A percentile compares a stretch with the other conserved stretches of the same genome.
phyloP scores from a whole-genome alignment of 2,329 filamentous ascomycete genomes.

The Drechslerella stenobrocha region DNA sequence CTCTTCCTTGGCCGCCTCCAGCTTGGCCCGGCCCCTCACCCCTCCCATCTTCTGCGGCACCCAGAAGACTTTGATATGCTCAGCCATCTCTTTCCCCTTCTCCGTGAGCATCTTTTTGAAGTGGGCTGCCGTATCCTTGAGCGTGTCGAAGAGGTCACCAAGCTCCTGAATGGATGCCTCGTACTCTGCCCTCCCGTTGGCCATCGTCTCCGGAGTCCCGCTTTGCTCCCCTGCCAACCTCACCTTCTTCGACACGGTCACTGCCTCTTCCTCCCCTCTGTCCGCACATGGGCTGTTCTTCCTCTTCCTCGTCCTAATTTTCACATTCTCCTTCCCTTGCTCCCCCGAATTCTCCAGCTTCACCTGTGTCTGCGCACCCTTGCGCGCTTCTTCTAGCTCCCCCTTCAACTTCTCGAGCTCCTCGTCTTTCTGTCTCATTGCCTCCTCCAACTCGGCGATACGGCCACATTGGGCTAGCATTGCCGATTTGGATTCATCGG shows the following conservation, averaged over 20 bases:
- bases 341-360: background rate
- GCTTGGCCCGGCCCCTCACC: background rate
- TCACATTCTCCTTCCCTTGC: background rate
- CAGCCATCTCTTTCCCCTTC: background rate
- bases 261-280: background rate
- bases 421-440: background rate
- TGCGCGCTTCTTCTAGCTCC: background rate
- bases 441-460: background rate
- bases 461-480: constrained; percentile 1
- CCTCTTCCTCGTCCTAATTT: background rate
- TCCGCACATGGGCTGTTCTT: background rate
- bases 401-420: background rate
- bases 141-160: background rate
- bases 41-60: background rate
- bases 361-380: no score
- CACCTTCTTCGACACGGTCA: background rate
- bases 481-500: constrained; percentile 3
- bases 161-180: background rate
- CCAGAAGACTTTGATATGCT: constrained; percentile 2
- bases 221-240: background rate
- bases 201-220: background rate
- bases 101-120: background rate
- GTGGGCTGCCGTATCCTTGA: background rate
- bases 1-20: background rate
- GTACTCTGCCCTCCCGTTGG: background rate